Conservation (phyloP, 2,329 filamentous ascomycete species). For the Verticillium nonalfalfae region DNA sequence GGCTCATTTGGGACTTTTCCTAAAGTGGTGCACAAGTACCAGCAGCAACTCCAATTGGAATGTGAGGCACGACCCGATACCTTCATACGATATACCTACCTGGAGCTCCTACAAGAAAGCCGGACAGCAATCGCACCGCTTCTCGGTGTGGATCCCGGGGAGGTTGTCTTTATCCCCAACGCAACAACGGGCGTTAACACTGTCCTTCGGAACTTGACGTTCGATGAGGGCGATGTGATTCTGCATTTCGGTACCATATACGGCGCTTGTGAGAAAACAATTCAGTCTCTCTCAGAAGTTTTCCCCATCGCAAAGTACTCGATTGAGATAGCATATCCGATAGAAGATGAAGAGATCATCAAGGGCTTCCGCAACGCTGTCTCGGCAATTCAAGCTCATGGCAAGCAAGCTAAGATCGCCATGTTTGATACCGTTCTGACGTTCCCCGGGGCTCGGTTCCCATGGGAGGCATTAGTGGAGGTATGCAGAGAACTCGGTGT, state of each 20-base stretch:
- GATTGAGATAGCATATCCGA: constrained; percentile 52
- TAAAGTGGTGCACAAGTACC: constrained; percentile 40
- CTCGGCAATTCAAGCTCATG: constrained; percentile 34
- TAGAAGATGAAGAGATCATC: constrained; percentile 52
- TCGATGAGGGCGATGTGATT: constrained; percentile 54
- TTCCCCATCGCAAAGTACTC: constrained; percentile 32
- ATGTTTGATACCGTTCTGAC: constrained; percentile 67
- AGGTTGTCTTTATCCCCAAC: constrained; percentile 64
- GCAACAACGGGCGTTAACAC: constrained; percentile 64
- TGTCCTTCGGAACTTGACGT: constrained; percentile 59
- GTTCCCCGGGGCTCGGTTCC: constrained; percentile 61
- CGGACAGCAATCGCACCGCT: constrained; percentile 53
- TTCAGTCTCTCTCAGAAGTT: constrained; percentile 55
- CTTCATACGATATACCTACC: constrained; percentile 57
- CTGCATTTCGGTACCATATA: constrained; percentile 65
- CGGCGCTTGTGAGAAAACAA: constrained; percentile 57
- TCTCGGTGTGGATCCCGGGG: constrained; percentile 51
- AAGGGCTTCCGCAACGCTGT: constrained; percentile 20
- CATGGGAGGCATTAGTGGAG: constrained; percentile 56
- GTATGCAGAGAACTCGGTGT: constrained; percentile 54
- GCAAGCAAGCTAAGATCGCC: constrained; percentile 53
- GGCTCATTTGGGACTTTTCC: constrained; percentile 67
- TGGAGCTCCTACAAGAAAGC: constrained; percentile 45
- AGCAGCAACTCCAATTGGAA: constrained; percentile 46
- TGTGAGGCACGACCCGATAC: constrained; percentile 57